phyloP scores from a whole-genome alignment of 2,329 filamentous ascomycete genomes.

The Macrophomina pseudophaseolina region DNA sequence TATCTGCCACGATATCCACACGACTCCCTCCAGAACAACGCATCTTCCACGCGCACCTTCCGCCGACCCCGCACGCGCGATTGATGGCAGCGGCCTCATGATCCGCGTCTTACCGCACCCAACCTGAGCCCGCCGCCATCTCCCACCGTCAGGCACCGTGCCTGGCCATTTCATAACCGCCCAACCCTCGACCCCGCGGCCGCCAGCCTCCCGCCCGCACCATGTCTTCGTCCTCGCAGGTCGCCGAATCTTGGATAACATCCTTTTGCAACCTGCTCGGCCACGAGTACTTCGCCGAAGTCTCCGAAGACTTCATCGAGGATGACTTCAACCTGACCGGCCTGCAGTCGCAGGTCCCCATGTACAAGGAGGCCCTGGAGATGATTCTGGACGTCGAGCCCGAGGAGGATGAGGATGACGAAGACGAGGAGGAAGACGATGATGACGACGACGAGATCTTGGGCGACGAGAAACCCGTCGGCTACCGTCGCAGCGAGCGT shows the following conservation, averaged over 20 bases:
- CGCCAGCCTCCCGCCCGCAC: conserved; percentile 29
- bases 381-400: conserved; percentile 99
- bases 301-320: conserved; percentile 98
- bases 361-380: conserved; percentile 99
- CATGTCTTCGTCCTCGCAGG: conserved; percentile 64
- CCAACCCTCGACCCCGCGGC: conserved; percentile 10
- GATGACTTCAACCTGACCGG: conserved; percentile 99
- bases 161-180: conserved; percentile 21
- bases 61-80: conserved; percentile 2
- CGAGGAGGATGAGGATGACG: conserved; percentile 88
- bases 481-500: conserved; percentile 57
- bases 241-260: conserved; percentile 92
- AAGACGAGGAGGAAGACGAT: conserved; percentile 72
- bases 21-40: background rate
- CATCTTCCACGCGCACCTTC: background rate
- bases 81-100: conserved; percentile 26
- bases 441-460: conserved; percentile 59
- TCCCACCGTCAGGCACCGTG: conserved; percentile 24
- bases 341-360: conserved; percentile 90
- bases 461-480: conserved; percentile 63
- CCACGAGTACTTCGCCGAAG: conserved; percentile 98
- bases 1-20: conserved; percentile 21
- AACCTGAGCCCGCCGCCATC: conserved; percentile 19
- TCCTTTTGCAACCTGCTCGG: conserved; percentile 95
- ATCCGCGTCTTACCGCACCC: conserved; percentile 20